These are phyloP conservation scores for Termitomyces bulborhizus DNA, from an alignment of 768 basidiomycete genomes.

Conservation along the genomic window DNA sequence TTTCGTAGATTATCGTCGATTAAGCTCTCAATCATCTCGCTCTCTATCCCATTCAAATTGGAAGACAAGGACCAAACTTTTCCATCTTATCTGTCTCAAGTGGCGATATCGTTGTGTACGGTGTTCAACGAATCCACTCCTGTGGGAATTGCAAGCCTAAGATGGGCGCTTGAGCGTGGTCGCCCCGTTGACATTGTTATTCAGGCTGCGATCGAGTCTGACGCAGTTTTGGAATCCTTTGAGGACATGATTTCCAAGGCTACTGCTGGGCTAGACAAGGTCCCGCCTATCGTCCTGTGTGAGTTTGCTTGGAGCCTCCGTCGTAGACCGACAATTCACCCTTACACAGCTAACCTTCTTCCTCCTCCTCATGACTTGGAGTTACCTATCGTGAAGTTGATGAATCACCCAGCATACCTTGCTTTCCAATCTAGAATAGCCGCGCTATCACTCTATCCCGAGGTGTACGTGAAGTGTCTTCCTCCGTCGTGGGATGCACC, in stretches of 20 bases:
- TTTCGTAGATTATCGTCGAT: constrained; percentile 9
- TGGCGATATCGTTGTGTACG: constrained; percentile 51
- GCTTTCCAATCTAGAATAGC: constrained; percentile 70
- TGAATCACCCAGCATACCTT: constrained; percentile 70
- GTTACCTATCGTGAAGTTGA: constrained; percentile 70
- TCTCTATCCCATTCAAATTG: constrained; percentile 57
- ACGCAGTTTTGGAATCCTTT: constrained; percentile 53
- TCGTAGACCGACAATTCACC: constrained; percentile 4
- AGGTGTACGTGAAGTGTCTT: constrained; percentile 64
- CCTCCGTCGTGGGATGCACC: constrained; percentile 72
- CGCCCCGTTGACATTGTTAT: constrained; percentile 70
- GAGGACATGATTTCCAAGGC: constrained; percentile 70
- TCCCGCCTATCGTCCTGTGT: constrained; percentile 66
- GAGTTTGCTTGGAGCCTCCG: constrained; percentile 18
- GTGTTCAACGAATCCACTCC: constrained; percentile 45
- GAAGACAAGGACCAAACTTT: constrained; percentile 36
- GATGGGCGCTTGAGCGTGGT: constrained; percentile 60
- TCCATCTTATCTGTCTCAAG: constrained; percentile 30
- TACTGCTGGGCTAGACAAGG: constrained; percentile 34
- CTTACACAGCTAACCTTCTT: constrained; percentile 59
- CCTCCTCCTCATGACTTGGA: constrained; percentile 73
- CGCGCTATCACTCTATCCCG: constrained; percentile 69
- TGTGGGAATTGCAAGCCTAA: constrained; percentile 47
- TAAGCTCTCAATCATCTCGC: constrained; percentile 40
- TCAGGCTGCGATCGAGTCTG: constrained; percentile 40